phyloP scores from a whole-genome alignment of 371 early-diverging fungal genomes.

The Apophysomyces trapeziformis region DNA sequence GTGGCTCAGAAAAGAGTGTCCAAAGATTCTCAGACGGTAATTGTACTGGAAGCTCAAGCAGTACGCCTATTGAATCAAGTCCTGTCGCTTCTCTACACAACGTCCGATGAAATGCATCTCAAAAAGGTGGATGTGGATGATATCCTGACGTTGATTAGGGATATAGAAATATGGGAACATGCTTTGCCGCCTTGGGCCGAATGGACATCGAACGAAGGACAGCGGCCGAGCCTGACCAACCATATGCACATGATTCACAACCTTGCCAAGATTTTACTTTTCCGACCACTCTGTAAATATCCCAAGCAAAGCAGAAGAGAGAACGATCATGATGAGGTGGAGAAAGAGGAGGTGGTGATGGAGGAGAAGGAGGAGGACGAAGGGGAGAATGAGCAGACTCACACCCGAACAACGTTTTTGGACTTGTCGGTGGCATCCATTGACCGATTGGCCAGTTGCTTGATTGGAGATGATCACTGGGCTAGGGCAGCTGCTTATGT shows the following conservation, averaged over 20 bases:
- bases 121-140: constrained; percentile 53
- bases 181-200: constrained; percentile 35
- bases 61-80: constrained; percentile 26
- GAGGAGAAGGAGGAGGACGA: constrained; percentile 1
- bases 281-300: constrained; percentile 37
- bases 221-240: constrained; percentile 15
- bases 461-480: constrained; percentile 25
- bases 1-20: constrained; percentile 16
- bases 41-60: constrained; percentile 20
- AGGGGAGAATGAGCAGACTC: constrained; percentile 36
- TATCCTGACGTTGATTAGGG: constrained; percentile 41
- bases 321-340: too few species aligned
- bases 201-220: constrained; percentile 19
- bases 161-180: constrained; percentile 48
- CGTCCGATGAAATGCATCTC: constrained; percentile 15
- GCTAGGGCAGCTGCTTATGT: constrained; percentile 19
- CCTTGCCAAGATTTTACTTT: constrained; percentile 40
- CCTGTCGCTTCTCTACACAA: constrained; percentile 24
- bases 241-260: constrained; percentile 46
- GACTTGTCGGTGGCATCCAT: constrained; percentile 42
- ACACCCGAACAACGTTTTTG: constrained; percentile 47
- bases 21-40: constrained; percentile 12
- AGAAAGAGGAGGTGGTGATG: not conserved
- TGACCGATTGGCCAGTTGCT: constrained; percentile 30
- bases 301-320: not conserved